phyloP scores from a whole-genome alignment of 805 yeast genomes.

The Ogataea trehalophila region DNA sequence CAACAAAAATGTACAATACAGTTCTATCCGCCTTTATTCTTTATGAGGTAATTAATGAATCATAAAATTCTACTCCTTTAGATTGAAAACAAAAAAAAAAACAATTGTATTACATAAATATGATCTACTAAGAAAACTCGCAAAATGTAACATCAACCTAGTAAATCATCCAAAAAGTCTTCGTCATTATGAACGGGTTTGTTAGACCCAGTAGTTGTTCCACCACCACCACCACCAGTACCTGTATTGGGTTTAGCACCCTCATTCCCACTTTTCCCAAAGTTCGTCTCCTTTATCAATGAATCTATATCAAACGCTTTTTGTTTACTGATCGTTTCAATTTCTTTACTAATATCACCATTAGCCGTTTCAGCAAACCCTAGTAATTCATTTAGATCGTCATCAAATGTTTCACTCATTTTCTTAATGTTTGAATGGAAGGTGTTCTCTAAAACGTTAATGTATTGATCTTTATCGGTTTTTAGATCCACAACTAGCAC shows the following conservation, averaged over 20 bases:
- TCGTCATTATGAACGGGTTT: constrained; percentile 7
- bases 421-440: constrained; percentile 4
- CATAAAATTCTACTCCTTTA: no score
- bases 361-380: constrained; percentile 1
- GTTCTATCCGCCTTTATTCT: no score
- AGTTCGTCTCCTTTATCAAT: neutral
- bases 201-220: neutral
- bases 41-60: no score
- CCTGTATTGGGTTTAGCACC: no score
- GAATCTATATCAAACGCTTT: constrained; percentile 5
- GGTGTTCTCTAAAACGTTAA: constrained; percentile 8
- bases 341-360: no score
- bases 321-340: no score
- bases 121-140: no score
- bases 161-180: constrained; percentile 16
- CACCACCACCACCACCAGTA: no score
- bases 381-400: constrained; percentile 20
- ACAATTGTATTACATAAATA: neutral
- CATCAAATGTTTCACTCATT: constrained; percentile 11
- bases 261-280: no score
- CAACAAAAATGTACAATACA: no score
- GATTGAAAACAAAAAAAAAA: neutral
- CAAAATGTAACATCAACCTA: constrained; percentile 3
- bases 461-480: constrained; percentile 2
- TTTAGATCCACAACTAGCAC: constrained; percentile 13